A percentile compares a stretch with the other conserved stretches of the same genome.
These are phyloP conservation scores for Hydnum rufescens DNA, from an alignment of 768 basidiomycete species.

Conservation along the genomic window DNA sequence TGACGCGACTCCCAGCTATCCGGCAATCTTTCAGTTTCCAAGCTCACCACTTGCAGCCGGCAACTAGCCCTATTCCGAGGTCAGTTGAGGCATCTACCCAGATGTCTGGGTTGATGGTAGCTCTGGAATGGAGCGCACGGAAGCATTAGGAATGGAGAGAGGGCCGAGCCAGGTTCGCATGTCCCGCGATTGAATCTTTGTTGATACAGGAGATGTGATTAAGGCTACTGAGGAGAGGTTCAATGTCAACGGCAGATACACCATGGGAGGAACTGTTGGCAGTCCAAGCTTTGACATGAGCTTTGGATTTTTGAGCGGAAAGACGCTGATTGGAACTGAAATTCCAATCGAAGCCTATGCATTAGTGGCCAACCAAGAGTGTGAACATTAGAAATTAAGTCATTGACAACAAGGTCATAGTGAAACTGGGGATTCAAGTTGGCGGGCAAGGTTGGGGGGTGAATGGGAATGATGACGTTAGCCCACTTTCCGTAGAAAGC, in stretches of 20 bases:
- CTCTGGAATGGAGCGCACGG: too few species aligned
- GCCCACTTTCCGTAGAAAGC: background rate
- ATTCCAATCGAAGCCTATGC: background rate
- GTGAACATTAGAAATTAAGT: background rate
- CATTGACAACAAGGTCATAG: too few species aligned
- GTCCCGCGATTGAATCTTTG: too few species aligned
- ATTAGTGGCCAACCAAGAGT: background rate
- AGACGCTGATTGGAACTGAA: background rate
- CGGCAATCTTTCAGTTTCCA: background rate
- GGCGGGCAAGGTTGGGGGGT: too few species aligned
- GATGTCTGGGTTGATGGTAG: too few species aligned
- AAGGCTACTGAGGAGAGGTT: background rate
- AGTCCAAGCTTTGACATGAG: background rate
- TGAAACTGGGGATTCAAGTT: too few species aligned
- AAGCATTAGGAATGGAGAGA: too few species aligned
- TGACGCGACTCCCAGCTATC: background rate
- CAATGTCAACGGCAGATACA: too few species aligned
- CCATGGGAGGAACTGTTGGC: background rate
- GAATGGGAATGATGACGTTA: too few species aligned
- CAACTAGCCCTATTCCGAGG: conserved; percentile 10
- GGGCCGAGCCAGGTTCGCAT: background rate
- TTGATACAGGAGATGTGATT: background rate
- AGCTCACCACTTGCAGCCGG: conserved; percentile 10
- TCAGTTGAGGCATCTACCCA: too few species aligned
- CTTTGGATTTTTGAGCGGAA: background rate